Conservation (phyloP, 23 red algal genomes). For the Gracilariopsis chorda region DNA sequence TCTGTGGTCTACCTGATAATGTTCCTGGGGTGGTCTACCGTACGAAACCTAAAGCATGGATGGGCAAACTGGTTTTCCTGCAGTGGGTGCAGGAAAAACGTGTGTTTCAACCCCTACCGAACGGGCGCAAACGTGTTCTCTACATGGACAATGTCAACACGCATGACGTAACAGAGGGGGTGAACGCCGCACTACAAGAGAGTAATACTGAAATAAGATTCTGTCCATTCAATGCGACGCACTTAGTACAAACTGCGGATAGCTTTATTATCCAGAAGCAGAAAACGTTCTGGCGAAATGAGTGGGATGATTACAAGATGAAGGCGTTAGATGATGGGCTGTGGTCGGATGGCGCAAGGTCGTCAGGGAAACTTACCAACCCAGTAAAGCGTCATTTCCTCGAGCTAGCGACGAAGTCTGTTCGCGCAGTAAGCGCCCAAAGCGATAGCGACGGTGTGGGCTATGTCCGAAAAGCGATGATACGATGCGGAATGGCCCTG, state of each 20-base stretch:
- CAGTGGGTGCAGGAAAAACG: neutral
- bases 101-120: neutral
- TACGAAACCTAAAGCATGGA: neutral
- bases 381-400: no score
- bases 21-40: neutral
- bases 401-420: no score
- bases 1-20: neutral
- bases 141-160: slow-evolving; percentile 14
- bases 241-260: neutral
- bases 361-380: no score
- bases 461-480: neutral
- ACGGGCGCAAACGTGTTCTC: neutral
- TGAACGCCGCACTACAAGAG: neutral
- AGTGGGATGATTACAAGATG: no score
- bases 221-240: neutral
- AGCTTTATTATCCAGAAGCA: no score
- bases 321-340: no score
- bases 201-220: neutral
- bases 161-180: neutral
- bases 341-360: no score
- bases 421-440: no score
- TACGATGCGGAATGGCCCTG: neutral
- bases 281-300: no score
- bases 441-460: no score
- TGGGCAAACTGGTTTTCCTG: slow-evolving; percentile 14